Conservation (phyloP, 495 filamentous ascomycete genomes). For the Aspergillus bertholletiae region DNA sequence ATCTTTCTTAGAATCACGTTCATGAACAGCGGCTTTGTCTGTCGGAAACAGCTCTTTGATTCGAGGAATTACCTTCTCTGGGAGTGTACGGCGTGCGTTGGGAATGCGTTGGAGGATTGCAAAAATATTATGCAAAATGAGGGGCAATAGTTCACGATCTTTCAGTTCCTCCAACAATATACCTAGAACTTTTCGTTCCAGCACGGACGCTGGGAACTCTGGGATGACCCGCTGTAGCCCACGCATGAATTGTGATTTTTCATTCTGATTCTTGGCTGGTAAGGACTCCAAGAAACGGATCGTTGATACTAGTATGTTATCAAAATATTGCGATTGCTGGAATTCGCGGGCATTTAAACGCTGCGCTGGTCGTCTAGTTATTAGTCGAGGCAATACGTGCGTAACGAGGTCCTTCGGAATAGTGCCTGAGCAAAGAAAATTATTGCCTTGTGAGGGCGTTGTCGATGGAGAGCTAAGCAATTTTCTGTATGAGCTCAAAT, state of each 20-base stretch:
- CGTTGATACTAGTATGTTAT: slow-evolving; percentile 92
- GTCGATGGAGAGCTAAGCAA: slow-evolving; percentile 71
- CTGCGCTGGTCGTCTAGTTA: slow-evolving; percentile 81
- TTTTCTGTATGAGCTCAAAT: slow-evolving; percentile 75
- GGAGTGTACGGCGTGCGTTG: slow-evolving; percentile 70
- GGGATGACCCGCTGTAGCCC: slow-evolving; percentile 81
- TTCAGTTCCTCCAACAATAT: slow-evolving; percentile 88
- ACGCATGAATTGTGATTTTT: slow-evolving; percentile 88
- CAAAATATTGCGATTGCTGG: slow-evolving; percentile 90
- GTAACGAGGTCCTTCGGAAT: slow-evolving; percentile 74
- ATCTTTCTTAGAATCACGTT: slow-evolving; percentile 80
- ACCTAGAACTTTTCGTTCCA: slow-evolving; percentile 91
- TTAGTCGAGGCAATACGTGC: slow-evolving; percentile 73
- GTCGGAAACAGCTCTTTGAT: slow-evolving; percentile 78
- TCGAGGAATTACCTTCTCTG: slow-evolving; percentile 77
- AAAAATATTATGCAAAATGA: slow-evolving; percentile 88
- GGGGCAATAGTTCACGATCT: slow-evolving; percentile 76
- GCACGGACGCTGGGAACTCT: slow-evolving; percentile 85
- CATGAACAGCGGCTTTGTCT: slow-evolving; percentile 44
- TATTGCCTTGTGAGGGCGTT: slow-evolving; percentile 73
- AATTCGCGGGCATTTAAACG: slow-evolving; percentile 88
- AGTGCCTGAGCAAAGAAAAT: slow-evolving; percentile 73
- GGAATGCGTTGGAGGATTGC: slow-evolving; percentile 75
- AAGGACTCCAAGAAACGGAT: slow-evolving; percentile 90
- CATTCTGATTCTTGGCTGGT: slow-evolving; percentile 84